A percentile compares a stretch with the other conserved stretches of the same genome.
phyloP scores from a whole-genome alignment of 208 protist genomes.

The Porcisia deanei region DNA sequence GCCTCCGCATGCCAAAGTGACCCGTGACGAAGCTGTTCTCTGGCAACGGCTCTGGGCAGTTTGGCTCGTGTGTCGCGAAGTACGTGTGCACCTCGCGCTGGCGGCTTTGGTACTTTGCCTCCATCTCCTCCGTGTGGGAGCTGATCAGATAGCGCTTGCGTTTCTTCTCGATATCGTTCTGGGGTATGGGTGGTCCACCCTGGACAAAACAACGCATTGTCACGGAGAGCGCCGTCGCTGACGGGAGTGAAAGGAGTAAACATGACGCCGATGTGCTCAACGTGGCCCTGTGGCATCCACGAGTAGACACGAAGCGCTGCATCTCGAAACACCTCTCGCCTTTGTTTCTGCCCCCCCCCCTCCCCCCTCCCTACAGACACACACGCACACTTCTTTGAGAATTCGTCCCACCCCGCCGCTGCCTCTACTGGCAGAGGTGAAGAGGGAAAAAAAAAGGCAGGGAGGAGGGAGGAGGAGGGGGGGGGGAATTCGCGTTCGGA shows the following conservation, averaged over 20 bases:
- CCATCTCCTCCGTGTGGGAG: slow-evolving; percentile 22
- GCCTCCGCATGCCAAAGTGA: slow-evolving; percentile 83
- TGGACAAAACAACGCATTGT: slow-evolving; percentile 53
- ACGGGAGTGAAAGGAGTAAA: neutral
- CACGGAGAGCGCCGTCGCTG: neutral
- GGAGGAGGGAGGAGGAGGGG: too few relatives aligned
- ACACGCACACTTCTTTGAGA: too few relatives aligned
- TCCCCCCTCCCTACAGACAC: too few relatives aligned
- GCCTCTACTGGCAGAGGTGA: too few relatives aligned
- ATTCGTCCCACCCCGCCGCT: too few relatives aligned
- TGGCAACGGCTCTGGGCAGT: slow-evolving; percentile 66
- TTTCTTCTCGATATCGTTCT: slow-evolving; percentile 27
- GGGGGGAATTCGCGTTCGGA: too few relatives aligned
- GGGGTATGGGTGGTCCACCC: slow-evolving; percentile 53
- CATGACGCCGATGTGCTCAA: neutral
- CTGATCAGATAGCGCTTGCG: slow-evolving; percentile 25
- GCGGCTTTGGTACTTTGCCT: slow-evolving; percentile 46
- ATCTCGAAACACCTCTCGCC: neutral
- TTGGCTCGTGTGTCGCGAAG: slow-evolving; percentile 51
- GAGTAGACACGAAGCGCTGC: neutral
- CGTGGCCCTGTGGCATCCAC: neutral
- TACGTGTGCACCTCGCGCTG: slow-evolving; percentile 46
- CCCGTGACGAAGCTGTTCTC: slow-evolving; percentile 73
- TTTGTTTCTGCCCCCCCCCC: too few relatives aligned
- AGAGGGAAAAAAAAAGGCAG: too few relatives aligned